Percentiles rank a stretch among this genome's conserved stretches.
phyloP scores from a whole-genome alignment of 805 yeast species.

The Yarrowia deformans region DNA sequence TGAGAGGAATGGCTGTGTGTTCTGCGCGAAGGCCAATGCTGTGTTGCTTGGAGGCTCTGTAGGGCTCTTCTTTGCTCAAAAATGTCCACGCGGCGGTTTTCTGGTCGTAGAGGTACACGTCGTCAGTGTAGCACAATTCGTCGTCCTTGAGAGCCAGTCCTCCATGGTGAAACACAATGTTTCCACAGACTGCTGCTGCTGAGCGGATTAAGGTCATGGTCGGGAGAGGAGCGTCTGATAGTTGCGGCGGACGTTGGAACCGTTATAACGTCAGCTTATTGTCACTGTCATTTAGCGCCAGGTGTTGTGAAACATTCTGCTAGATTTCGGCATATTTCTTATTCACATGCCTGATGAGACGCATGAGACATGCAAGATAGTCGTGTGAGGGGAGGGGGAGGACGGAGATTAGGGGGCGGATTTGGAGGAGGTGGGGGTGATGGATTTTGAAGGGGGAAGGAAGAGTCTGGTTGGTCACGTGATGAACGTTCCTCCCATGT shows the following conservation, averaged over 20 bases:
- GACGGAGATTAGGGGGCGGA: neutral
- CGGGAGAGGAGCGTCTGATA: neutral
- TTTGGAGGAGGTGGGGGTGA: neutral
- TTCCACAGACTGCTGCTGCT: conserved; percentile 35
- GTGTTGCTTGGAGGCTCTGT: conserved; percentile 23
- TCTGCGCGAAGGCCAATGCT: conserved; percentile 27
- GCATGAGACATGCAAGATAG: conserved; percentile 31
- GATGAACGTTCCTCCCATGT: neutral
- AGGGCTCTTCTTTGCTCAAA: conserved; percentile 35
- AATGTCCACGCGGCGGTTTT: conserved; percentile 29
- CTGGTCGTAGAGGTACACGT: conserved; percentile 32
- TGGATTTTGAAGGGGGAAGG: no score
- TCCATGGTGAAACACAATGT: conserved; percentile 31
- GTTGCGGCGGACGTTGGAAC: conserved; percentile 15
- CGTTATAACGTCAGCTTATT: conserved; percentile 20
- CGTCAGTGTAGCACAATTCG: conserved; percentile 38
- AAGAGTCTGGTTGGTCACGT: neutral
- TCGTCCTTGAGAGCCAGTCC: conserved; percentile 35
- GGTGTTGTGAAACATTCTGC: conserved; percentile 16
- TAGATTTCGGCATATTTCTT: conserved; percentile 11
- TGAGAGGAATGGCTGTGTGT: conserved; percentile 30
- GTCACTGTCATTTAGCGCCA: conserved; percentile 5
- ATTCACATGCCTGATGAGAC: conserved; percentile 35
- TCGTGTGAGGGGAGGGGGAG: conserved; percentile 22
- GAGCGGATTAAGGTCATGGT: conserved; percentile 19